Evolutionary conservation across 2,329 filamentous ascomycete genomes (phyloP), one percentile per base, ranked within the genome.

Genomic region (Ascochyta rabiei): DNA sequence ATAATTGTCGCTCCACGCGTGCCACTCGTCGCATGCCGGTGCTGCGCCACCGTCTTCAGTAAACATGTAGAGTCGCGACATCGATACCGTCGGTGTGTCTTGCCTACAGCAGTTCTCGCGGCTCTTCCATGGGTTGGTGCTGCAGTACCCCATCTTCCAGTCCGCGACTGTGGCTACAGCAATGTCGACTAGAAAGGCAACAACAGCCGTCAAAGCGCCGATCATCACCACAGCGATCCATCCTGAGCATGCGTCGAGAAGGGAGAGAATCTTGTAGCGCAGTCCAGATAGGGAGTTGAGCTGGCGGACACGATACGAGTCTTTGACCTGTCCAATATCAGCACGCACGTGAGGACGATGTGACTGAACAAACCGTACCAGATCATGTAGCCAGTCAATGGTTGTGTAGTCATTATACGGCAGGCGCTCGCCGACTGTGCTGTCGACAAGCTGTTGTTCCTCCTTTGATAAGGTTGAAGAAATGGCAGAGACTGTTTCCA

Each of bases 401-500:
- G 83, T 85, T 7, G 81, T 83, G 60, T 87, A 86, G 59, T 86
- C 81, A 63, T 84, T 85, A 64, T 86, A 87, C 0, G 82, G 80
- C 18, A 86, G 68, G 46, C 83, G 73, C 64, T 86, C 84, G 37
- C 82, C 83, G 10, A 83, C 74, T 1, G 80, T 73, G 21, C 77
- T 80, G 4, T 71, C 71, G 6, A 64, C 73, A 49, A 84, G 68
- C 16, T 77, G 76, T 53, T 77, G 77, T 59, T 84, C 81, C 41
- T 82, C 79, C 51, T 81, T 81, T 13, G 76, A 77, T 24, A 81
- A 61, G 43, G 76, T 69, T 19, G 78, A 79, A 28, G 78, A 78
- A 19, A 77, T 66, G 18, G 79, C 67, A 10, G 80, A 81, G 30
- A 75, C 69, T n/a, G 69, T 70, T 31, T 74, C 75, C 48, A 76